Evolutionary conservation across 345 rosid species (phyloP).

Genomic region (Brassica juncea): DNA sequence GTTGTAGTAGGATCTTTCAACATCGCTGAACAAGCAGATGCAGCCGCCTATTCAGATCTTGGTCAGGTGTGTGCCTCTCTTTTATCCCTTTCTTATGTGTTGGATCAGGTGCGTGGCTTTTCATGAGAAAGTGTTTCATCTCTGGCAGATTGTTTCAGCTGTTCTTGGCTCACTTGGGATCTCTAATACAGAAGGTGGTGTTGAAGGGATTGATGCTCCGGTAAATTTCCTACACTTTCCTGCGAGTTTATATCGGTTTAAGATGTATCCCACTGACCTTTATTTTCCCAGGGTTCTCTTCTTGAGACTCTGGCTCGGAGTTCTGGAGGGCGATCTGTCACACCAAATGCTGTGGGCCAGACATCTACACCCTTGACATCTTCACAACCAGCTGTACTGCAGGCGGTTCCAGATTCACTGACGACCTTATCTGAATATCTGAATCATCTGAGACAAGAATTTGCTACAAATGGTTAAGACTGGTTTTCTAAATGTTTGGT

Average conservation of each 20-base stretch:
- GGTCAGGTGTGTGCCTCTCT: conserved; percentile 40
- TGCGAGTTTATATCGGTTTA: neutral
- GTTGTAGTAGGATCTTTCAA: conserved; percentile 59
- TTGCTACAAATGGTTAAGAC: conserved; percentile 46
- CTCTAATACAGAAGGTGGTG: conserved; percentile 35
- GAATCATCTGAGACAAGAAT: conserved; percentile 50
- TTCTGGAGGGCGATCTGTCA: conserved; percentile 28
- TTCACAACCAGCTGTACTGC: conserved; percentile 47
- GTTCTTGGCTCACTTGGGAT: conserved; percentile 45
- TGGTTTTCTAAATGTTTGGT: neutral
- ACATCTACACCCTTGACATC: conserved; percentile 45
- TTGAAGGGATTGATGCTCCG: conserved; percentile 36
- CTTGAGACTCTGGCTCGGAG: conserved; percentile 36
- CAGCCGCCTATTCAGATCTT: conserved; percentile 51
- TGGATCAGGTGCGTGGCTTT: conserved; percentile 14
- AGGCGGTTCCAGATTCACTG: conserved; percentile 57
- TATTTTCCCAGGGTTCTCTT: conserved; percentile 37
- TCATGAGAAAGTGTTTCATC: conserved; percentile 4
- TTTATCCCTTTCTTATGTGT: neutral
- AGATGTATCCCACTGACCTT: conserved; percentile 1
- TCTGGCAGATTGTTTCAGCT: conserved; percentile 43
- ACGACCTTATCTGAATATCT: conserved; percentile 57
- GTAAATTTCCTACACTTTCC: conserved; percentile 26
- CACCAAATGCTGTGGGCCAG: conserved; percentile 29
- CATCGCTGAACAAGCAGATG: conserved; percentile 51